phyloP scores from a whole-genome alignment of 192 early-diverging fungal species.

The Podila minutissima region DNA sequence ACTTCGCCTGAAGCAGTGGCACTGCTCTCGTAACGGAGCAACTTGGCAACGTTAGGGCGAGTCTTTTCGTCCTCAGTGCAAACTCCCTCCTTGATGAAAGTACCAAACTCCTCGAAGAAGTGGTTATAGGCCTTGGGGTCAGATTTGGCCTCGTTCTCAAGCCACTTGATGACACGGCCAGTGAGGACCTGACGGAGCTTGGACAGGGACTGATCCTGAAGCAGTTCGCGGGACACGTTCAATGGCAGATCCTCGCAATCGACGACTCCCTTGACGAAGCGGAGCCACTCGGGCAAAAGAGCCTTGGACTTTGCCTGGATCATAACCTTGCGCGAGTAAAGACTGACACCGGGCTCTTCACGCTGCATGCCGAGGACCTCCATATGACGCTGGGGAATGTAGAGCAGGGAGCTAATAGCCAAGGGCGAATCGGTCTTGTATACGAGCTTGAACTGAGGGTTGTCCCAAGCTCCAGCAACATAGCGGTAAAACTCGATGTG shows the following conservation, averaged over 20 bases:
- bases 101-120: constrained; percentile 74
- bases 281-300: constrained; percentile 79
- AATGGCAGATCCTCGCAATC: constrained; percentile 88
- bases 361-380: constrained; percentile 64
- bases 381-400: constrained; percentile 68
- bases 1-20: constrained; percentile 46
- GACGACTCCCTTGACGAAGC: constrained; percentile 84
- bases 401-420: constrained; percentile 65
- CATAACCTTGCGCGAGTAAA: constrained; percentile 72
- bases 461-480: constrained; percentile 67
- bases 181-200: constrained; percentile 67
- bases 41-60: constrained; percentile 64
- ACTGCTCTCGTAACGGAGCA: constrained; percentile 64
- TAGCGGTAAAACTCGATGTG: constrained; percentile 71
- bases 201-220: constrained; percentile 76
- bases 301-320: constrained; percentile 73
- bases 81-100: constrained; percentile 80
- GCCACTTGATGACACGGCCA: constrained; percentile 64
- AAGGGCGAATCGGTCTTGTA: constrained; percentile 73
- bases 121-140: constrained; percentile 57
- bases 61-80: constrained; percentile 72
- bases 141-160: constrained; percentile 60
- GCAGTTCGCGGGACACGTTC: constrained; percentile 85
- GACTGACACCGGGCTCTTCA: constrained; percentile 66
- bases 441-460: constrained; percentile 66